Evolutionary conservation across 331 rosid species (phyloP).

Genomic region (Acacia pycnantha): DNA sequence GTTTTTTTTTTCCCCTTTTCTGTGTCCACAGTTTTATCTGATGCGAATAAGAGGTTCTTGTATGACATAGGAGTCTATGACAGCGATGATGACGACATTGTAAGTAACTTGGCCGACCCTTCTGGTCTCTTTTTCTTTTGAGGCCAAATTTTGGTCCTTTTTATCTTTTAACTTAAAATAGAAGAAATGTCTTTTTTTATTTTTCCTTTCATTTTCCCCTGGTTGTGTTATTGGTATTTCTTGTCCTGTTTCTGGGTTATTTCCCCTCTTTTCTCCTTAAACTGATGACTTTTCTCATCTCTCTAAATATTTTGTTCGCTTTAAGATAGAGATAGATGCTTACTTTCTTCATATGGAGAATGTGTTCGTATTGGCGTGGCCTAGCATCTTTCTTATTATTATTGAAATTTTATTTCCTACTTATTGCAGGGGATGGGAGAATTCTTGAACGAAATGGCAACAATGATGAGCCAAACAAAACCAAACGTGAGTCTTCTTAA

Average conservation of each 20-base stretch:
- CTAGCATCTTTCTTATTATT: neutral
- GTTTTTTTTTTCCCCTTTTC: neutral
- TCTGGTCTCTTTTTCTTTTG: neutral
- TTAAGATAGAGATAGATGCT: neutral
- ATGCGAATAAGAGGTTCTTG: slow-evolving; percentile 76
- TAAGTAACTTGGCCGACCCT: slow-evolving; percentile 28
- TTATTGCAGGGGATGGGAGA: slow-evolving; percentile 88
- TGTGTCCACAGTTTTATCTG: slow-evolving; percentile 66
- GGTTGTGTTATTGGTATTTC: neutral
- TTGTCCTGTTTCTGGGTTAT: slow-evolving; percentile 14
- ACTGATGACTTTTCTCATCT: slow-evolving; percentile 8
- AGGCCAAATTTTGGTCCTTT: neutral
- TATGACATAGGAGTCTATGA: slow-evolving; percentile 93
- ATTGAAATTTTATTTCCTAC: neutral
- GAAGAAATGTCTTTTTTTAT: neutral
- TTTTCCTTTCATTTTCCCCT: neutral
- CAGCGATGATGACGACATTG: slow-evolving; percentile 83
- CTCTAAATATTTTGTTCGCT: slow-evolving; percentile 2
- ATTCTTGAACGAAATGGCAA: slow-evolving; percentile 81
- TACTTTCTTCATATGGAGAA: too few species aligned
- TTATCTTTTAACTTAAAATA: neutral
- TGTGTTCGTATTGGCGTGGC: neutral
- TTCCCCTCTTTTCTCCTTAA: neutral
- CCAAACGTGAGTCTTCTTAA: slow-evolving; percentile 52
- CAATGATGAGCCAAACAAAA: slow-evolving; percentile 84